phyloP scores from a whole-genome alignment of 805 yeast genomes.

The Kluyveromyces starmeri region DNA sequence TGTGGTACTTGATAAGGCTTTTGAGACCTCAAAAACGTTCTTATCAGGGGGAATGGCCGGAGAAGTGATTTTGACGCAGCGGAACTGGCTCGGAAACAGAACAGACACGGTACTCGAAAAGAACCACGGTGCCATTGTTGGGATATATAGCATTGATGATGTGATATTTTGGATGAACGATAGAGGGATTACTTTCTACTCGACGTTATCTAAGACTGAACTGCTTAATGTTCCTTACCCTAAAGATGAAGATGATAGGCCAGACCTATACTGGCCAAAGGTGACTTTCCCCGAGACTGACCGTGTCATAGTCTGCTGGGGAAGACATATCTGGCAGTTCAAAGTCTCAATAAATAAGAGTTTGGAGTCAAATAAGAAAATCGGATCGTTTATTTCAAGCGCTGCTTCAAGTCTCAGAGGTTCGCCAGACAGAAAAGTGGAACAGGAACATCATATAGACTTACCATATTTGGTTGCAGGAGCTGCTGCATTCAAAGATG shows the following conservation, averaged over 20 bases:
- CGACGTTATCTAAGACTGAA: slow-evolving; percentile 40
- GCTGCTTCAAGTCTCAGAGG: slow-evolving; percentile 42
- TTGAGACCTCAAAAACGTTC: slow-evolving; percentile 52
- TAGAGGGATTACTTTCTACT: slow-evolving; percentile 62
- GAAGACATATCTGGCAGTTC: slow-evolving; percentile 62
- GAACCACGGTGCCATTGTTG: slow-evolving; percentile 62
- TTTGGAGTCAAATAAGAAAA: slow-evolving; percentile 13
- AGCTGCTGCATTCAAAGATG: slow-evolving; percentile 64
- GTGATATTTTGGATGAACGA: slow-evolving; percentile 79
- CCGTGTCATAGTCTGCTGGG: slow-evolving; percentile 76
- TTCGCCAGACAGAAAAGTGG: slow-evolving; percentile 34
- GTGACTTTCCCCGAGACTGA: slow-evolving; percentile 57
- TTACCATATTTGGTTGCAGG: slow-evolving; percentile 57
- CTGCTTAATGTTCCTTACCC: slow-evolving; percentile 52
- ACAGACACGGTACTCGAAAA: slow-evolving; percentile 56
- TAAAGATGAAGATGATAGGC: slow-evolving; percentile 40
- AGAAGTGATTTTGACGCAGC: slow-evolving; percentile 59
- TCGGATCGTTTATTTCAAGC: slow-evolving; percentile 29
- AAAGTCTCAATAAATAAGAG: slow-evolving; percentile 33
- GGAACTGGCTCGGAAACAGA: slow-evolving; percentile 83
- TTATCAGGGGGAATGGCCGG: slow-evolving; percentile 90
- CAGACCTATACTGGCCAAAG: slow-evolving; percentile 81
- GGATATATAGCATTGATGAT: slow-evolving; percentile 54
- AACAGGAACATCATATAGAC: slow-evolving; percentile 31
- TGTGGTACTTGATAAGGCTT: slow-evolving; percentile 70